Evolutionary conservation across 2,329 filamentous ascomycete genomes (phyloP), one percentile per base, ranked within the genome.

Genomic region (Hypoxylon sp.): DNA sequence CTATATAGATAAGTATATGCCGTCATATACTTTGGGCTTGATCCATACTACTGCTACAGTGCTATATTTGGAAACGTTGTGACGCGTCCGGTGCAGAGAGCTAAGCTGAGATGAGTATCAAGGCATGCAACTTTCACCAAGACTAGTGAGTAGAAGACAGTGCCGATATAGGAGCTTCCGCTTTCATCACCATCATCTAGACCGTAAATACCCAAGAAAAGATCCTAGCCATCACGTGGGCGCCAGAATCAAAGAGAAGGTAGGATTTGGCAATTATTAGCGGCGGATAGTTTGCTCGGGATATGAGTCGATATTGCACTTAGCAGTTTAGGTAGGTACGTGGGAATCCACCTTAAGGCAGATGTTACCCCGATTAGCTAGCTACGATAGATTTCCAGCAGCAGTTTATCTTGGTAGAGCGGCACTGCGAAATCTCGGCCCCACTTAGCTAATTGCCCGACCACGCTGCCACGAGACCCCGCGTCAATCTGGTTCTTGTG

Each of bases 381-480:
- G 62, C 59, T 42, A 24, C 52, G 42, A 54, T 39, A 48, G 35
- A 58, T 60, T 46, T 52, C 52, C 58, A 58, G 59, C 58, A 58
- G 53, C 19, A 59, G 53, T 48, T 55, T 54, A 52, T 51, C 44
- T 11, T 53, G 35, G 22, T 24, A 35, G 37, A 46, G 55, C 24
- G 59, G 62, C 19, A 22, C 66, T 63, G 67, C 59, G 57, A n/a
- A 31, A 53, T 53, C 26, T 67, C 67, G 67, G 64, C 64, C 68
- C 65, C 68, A 58, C 65, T 58, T 67, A 37, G 50, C n/a, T 61
- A 57, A 59, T 67, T 54, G 59, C 51, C 65, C 61, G 60, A 70
- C 62, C 68, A 66, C 67, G 64, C 52, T 58, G 63, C 58, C 63
- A 66, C 63, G 63, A 67, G 59, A 59, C 59, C 65, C 48, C 63